Evolutionary conservation across 495 filamentous ascomycete species (phyloP), one percentile per base, ranked within the genome.

Genomic region (Chlorociboria aeruginascens): DNA sequence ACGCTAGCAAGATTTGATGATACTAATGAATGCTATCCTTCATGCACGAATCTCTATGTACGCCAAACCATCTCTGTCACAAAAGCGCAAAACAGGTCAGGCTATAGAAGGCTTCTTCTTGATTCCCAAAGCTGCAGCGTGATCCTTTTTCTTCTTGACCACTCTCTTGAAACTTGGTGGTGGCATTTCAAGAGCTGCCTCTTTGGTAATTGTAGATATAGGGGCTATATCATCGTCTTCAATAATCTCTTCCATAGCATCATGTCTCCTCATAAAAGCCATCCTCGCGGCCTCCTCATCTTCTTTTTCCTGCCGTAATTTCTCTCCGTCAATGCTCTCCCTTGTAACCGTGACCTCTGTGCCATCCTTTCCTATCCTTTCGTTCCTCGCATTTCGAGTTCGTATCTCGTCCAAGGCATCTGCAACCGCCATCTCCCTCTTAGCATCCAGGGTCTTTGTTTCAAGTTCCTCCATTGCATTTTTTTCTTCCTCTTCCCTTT

Each of bases 331-430:
- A 16, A 66, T 64, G 13, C 67, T 69, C 11, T 68, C 64, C 32
- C 65, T 60, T 30, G 69, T 63, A 11, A 76, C 62, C 35, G 65
- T 71, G 9, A 62, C 64, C 32, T 74, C 67, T 14, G 66, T 66
- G 7, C 68, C 66, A 2, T 79, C 80, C 49, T 77, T 70, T 45
- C 83, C 79, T 45, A 78, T 81, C 55, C 82, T 71, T 65, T 89
- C 85, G 25, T 89, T 75, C 54, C 87, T 72, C 13, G 92, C 93
- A 69, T 97, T 99, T 54, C 90, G 66, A 34, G 79, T 87, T 48
- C 92, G 71, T 40, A 97, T 96, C 67, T 97, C 89, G 65, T 99
- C 93, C 53, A 99, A 66, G 30, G 87, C 87, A 69, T 99, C 93
- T 32, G 93, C 93, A 55, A 97, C 84, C 40, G 81, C 84, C 93